Percentiles rank a stretch among this genome's conserved stretches.
Evolutionary conservation across 2,329 filamentous ascomycete species (phyloP).

Genomic region (Aspergillus clavatus): DNA sequence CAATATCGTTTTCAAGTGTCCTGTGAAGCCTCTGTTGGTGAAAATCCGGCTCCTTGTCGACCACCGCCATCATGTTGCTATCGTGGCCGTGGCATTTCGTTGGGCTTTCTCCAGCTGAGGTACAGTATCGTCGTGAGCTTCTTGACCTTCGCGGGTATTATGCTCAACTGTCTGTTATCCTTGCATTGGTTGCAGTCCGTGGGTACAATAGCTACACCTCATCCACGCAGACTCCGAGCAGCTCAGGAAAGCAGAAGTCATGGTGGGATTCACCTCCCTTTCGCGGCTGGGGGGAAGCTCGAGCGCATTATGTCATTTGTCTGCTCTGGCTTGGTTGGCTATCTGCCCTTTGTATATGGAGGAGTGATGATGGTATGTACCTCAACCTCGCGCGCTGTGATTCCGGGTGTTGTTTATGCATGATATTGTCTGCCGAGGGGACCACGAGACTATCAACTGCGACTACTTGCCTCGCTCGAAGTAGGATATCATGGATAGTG

Average conservation of each 20-base stretch:
- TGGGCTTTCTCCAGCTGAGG: conserved; percentile 46
- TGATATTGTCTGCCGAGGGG: too few species aligned
- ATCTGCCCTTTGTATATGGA: conserved; percentile 45
- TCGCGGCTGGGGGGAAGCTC: conserved; percentile 44
- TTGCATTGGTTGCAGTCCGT: conserved; percentile 41
- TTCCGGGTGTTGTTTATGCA: neutral
- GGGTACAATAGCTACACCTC: conserved; percentile 20
- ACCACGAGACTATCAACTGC: too few species aligned
- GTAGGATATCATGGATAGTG: too few species aligned
- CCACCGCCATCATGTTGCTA: conserved; percentile 19
- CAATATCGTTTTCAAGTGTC: too few species aligned
- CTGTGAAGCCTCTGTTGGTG: too few species aligned
- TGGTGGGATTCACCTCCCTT: conserved; percentile 46
- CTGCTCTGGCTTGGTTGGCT: conserved; percentile 51
- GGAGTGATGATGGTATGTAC: conserved; percentile 51
- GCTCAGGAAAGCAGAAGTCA: conserved; percentile 20
- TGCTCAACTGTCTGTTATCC: conserved; percentile 51
- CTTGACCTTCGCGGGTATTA: conserved; percentile 54
- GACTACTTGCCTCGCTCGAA: too few species aligned
- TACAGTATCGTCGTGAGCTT: conserved; percentile 46
- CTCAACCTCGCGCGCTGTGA: neutral
- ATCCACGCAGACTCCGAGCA: neutral
- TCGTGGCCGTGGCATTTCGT: conserved; percentile 51
- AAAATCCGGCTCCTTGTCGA: too few species aligned
- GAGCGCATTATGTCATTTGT: conserved; percentile 48